These are phyloP conservation scores for Aspergillus hiratsukae DNA, from an alignment of 2,329 filamentous ascomycete genomes.

Conservation along the genomic window DNA sequence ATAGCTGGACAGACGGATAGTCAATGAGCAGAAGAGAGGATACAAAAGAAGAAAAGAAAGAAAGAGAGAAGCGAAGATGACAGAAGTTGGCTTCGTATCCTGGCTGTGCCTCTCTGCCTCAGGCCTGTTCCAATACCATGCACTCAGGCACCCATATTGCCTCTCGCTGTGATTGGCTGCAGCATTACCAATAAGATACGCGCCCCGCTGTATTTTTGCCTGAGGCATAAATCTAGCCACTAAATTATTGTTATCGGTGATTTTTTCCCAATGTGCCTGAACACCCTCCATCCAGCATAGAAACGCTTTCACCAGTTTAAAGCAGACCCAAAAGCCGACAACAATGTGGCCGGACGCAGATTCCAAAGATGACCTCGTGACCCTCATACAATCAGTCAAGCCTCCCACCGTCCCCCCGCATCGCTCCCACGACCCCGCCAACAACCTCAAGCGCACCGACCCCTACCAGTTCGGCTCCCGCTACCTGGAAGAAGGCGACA, in stretches of 20 bases:
- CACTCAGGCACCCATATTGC: not conserved
- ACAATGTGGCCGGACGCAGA: constrained; percentile 5
- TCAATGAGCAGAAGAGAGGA: not conserved
- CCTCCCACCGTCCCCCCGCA: constrained; percentile 50
- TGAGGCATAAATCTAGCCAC: not conserved
- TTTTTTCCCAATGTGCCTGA: not conserved
- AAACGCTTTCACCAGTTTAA: constrained; percentile 1
- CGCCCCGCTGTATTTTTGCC: not conserved
- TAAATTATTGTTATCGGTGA: not conserved
- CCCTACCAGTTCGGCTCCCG: constrained; percentile 96
- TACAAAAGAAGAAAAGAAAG: not conserved
- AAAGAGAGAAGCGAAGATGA: not conserved
- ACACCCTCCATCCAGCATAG: not conserved
- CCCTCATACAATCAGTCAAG: constrained; percentile 43
- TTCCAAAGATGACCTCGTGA: constrained; percentile 25
- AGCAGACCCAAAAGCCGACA: not conserved
- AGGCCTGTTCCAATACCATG: not conserved
- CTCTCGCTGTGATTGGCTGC: not conserved
- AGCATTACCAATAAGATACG: not conserved
- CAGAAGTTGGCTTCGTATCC: not conserved
- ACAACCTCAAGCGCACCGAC: constrained; percentile 81
- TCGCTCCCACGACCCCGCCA: constrained; percentile 63
- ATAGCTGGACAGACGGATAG: not conserved
- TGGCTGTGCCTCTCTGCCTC: not conserved
- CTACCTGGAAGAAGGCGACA: constrained; percentile 73